A percentile compares a stretch with the other conserved stretches of the same genome.
These are phyloP conservation scores for Diplodia intermedia DNA, from an alignment of 2,329 filamentous ascomycete species.

Conservation along the genomic window DNA sequence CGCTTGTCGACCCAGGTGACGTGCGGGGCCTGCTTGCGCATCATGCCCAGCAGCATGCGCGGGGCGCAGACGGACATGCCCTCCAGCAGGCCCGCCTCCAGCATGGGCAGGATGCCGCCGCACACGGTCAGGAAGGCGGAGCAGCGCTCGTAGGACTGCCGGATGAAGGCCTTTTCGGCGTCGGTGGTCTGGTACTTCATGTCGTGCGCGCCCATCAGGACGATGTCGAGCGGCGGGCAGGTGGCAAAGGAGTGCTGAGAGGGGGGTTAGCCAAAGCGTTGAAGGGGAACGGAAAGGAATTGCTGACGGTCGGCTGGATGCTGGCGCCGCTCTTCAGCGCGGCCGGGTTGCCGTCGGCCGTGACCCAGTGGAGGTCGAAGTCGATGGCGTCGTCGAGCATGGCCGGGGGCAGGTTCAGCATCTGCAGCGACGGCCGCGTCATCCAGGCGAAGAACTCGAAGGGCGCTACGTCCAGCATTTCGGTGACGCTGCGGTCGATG, in stretches of 20 bases:
- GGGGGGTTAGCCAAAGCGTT: no score
- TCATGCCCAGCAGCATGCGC: slow-evolving; percentile 36
- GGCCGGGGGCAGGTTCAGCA: slow-evolving; percentile 34
- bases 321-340: slow-evolving; percentile 35
- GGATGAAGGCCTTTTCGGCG: slow-evolving; percentile 48
- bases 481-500: slow-evolving; percentile 34
- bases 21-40: slow-evolving; percentile 42
- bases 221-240: slow-evolving; percentile 52
- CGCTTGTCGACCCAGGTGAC: slow-evolving; percentile 50
- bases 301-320: slow-evolving; percentile 36
- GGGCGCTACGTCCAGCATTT: slow-evolving; percentile 43
- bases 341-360: slow-evolving; percentile 36
- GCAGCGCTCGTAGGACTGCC: slow-evolving; percentile 46
- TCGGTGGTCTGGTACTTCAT: slow-evolving; percentile 42
- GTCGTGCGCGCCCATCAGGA: slow-evolving; percentile 51
- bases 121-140: slow-evolving; percentile 52
- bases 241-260: slow-evolving; percentile 50
- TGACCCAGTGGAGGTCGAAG: slow-evolving; percentile 45
- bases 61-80: slow-evolving; percentile 43
- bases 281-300: background rate
- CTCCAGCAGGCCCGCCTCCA: slow-evolving; percentile 47
- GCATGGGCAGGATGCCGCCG: slow-evolving; percentile 45
- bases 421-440: slow-evolving; percentile 35
- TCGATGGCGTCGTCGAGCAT: slow-evolving; percentile 39
- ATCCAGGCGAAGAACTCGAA: slow-evolving; percentile 41